A percentile compares a stretch with the other conserved stretches of the same genome.
Evolutionary conservation across 139 green algal species (phyloP).

Genomic region (Closterium sp.): DNA sequence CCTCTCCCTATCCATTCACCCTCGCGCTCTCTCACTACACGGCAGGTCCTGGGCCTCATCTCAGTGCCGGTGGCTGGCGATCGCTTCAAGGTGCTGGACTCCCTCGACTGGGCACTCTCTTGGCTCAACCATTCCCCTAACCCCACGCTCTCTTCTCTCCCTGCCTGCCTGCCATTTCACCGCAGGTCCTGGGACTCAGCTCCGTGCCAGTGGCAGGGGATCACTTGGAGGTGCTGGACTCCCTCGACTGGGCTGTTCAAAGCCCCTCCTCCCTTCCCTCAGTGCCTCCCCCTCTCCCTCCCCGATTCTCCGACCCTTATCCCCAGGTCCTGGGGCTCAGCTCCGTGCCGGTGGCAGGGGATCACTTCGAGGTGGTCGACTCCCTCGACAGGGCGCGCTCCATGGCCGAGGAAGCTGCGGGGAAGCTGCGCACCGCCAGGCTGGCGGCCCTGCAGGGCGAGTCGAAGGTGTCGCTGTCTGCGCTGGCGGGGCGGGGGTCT

Average conservation of each 20-base stretch:
- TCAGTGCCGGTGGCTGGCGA: slow-evolving; percentile 79
- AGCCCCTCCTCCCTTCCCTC: not conserved
- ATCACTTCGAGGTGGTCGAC: slow-evolving; percentile 75
- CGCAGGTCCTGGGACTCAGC: slow-evolving; percentile 76
- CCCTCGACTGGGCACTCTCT: slow-evolving; percentile 65
- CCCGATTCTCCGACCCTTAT: too few species aligned
- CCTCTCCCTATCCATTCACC: too few species aligned
- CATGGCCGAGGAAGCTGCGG: slow-evolving; percentile 50
- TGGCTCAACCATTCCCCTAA: not conserved
- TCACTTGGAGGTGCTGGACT: slow-evolving; percentile 73
- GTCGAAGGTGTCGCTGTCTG: slow-evolving; percentile 83
- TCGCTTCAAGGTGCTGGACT: slow-evolving; percentile 71
- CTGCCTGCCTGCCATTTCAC: too few species aligned
- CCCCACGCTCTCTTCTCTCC: too few species aligned
- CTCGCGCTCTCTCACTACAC: too few species aligned
- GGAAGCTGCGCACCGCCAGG: slow-evolving; percentile 56
- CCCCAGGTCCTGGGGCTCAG: slow-evolving; percentile 84
- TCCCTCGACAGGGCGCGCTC: slow-evolving; percentile 67
- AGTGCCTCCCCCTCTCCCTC: too few species aligned
- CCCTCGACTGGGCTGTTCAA: slow-evolving; percentile 69
- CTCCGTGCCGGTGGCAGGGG: slow-evolving; percentile 78
- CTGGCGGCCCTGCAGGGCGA: slow-evolving; percentile 62
- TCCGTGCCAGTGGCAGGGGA: slow-evolving; percentile 80
- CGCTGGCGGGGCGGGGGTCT: slow-evolving; percentile 44
- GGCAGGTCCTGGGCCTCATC: slow-evolving; percentile 84